Base-by-base conservation (phyloP, 352 stramenopile species). In the Phytophthora uliginosa region DNA sequence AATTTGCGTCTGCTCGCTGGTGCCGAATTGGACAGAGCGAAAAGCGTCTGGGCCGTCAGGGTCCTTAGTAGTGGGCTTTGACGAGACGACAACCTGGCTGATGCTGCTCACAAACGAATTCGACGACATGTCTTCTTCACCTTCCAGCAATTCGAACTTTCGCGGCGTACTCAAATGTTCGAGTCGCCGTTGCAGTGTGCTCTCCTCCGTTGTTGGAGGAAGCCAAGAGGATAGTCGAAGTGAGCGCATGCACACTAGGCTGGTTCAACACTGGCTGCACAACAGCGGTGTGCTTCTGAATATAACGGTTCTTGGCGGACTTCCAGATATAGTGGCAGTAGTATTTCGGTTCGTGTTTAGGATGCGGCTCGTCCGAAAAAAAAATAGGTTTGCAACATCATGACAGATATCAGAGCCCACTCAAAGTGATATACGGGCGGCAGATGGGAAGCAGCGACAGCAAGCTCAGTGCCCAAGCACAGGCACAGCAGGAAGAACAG, bases 371-470 rank as follows among this genome's bases (percentile, higher is more conserved):
- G 17, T 51, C 42, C 18, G 28, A 31, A 31, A 31, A 18, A 45
- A 31, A 61, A 24, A 50, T 50, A 50, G 42, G 42, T 13, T 24
- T 50, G 42, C 42, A 22, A 22, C 18, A 50, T 3, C 20, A 53
- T 53, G 47, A 53, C 47, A 9, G 48, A 59, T 59, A 52, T 59
- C 34, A 55, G 55, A 48, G 61, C 26, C 47, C 47, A 28, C 47
- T 28, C n/a, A 53, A 36, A 36, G 9, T 1, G 7, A 38, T 26
- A 45, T 9, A 28, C 20, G n/a, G 33, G 20, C 48, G 17, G 40
- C 38, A 7, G 4, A 90, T 87, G 81, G 81, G 83, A 20, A 82
- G 70, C 48, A 62, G 59, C n/a, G 72, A 80, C 40, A 90, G 81
- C 57, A 88, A 84, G 55, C 59, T 73, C 13, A 72, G 78, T 24